A percentile compares a stretch with the other conserved stretches of the same genome.
Evolutionary conservation across 768 basidiomycete genomes (phyloP).

Genomic region (Rhizopogon vinicolor): DNA sequence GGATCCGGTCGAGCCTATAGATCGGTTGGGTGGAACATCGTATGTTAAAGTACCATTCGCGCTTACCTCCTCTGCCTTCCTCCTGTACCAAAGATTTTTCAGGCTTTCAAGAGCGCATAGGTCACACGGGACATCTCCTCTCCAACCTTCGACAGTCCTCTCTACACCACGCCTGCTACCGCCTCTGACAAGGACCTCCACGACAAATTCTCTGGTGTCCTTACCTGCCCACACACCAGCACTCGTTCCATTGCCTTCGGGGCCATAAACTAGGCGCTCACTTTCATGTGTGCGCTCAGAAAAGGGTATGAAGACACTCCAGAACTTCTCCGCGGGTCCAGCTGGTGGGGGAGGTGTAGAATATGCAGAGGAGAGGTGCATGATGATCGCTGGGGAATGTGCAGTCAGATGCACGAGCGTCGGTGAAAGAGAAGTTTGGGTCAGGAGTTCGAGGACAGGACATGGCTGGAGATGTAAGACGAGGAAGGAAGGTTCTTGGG

Average conservation of each 20-base stretch:
- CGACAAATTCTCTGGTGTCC: conserved; percentile 43
- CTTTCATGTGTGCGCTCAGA: conserved; percentile 57
- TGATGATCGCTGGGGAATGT: conserved; percentile 67
- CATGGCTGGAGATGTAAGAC: conserved; percentile 53
- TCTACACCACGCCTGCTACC: conserved; percentile 47
- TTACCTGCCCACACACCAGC: conserved; percentile 27
- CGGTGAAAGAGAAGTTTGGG: conserved; percentile 59
- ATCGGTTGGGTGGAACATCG: conserved; percentile 1
- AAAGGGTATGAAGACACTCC: conserved; percentile 70
- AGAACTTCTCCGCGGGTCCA: conserved; percentile 67
- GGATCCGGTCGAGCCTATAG: conserved; percentile 45
- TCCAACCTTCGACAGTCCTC: conserved; percentile 65
- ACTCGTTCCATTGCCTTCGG: conserved; percentile 43
- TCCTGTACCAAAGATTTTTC: conserved; percentile 39
- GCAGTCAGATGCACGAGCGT: conserved; percentile 60
- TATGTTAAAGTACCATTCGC: conserved; percentile 17
- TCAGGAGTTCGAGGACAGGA: conserved; percentile 49
- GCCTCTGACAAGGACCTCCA: conserved; percentile 56
- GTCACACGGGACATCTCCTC: conserved; percentile 33
- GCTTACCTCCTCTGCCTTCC: conserved; percentile 27
- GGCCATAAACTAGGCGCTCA: conserved; percentile 56
- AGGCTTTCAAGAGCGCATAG: conserved; percentile 50
- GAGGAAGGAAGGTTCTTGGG: conserved; percentile 50
- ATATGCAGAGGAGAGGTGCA: conserved; percentile 65
- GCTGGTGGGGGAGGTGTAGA: conserved; percentile 66